Conservation (phyloP, 2,329 filamentous ascomycete species). For the Sporothrix globosa region DNA sequence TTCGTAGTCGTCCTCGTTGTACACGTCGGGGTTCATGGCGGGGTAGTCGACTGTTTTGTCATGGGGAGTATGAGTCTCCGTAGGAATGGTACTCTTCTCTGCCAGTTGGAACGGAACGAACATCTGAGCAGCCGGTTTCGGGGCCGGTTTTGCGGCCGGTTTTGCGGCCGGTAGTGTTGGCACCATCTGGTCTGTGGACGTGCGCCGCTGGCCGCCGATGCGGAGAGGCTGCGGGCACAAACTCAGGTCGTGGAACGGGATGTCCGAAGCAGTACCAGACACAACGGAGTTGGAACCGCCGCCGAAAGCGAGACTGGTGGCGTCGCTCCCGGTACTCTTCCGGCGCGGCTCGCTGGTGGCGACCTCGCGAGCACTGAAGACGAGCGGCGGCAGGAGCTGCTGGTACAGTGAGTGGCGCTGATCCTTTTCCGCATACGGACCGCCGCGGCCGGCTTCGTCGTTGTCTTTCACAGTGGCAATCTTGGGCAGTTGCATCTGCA, state of each 20-base stretch:
- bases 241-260: neutral
- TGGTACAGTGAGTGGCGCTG: conserved; percentile 22
- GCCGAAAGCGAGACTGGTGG: neutral
- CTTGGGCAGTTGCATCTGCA: conserved; percentile 24
- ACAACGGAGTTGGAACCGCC: neutral
- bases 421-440: neutral
- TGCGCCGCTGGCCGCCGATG: conserved; percentile 16
- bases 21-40: conserved; percentile 40
- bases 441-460: neutral
- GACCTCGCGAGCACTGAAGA: neutral
- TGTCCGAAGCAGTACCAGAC: too few relatives aligned
- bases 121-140: neutral
- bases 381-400: conserved; percentile 20
- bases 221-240: conserved; percentile 23
- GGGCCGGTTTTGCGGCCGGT: neutral
- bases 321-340: conserved; percentile 12
- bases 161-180: neutral
- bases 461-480: neutral
- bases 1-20: conserved; percentile 27
- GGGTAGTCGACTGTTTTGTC: conserved; percentile 37
- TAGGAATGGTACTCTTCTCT: too few relatives aligned
- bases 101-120: too few relatives aligned
- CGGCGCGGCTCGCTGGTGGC: conserved; percentile 17
- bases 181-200: neutral
- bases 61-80: too few relatives aligned